Conservation (phyloP, 768 basidiomycete genomes). For the Dioszegia crocea region DNA sequence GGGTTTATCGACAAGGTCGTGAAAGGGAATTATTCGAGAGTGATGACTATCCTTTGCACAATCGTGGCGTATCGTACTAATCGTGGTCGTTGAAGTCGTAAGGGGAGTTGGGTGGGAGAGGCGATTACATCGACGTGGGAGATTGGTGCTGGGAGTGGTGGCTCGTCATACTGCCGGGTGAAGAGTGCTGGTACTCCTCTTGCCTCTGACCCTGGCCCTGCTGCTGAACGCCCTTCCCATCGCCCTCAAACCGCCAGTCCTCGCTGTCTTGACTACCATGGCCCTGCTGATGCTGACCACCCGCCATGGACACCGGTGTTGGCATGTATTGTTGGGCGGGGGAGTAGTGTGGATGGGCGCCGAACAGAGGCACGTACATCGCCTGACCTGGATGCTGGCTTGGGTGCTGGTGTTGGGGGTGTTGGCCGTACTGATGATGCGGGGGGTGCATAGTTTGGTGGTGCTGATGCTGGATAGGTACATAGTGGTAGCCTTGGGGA, state of each 20-base stretch:
- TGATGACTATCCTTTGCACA: too few species aligned
- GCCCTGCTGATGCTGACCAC: constrained; percentile 1
- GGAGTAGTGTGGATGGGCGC: neutral
- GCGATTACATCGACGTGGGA: neutral
- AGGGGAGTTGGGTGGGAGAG: neutral
- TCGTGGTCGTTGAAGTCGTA: neutral
- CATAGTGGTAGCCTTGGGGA: constrained; percentile 38
- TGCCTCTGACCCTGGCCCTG: constrained; percentile 4
- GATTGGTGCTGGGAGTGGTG: neutral
- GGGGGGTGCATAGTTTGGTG: constrained; percentile 15
- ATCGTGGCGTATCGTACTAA: neutral
- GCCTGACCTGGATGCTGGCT: constrained; percentile 11
- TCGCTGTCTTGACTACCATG: neutral
- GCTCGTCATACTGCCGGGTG: constrained; percentile 2
- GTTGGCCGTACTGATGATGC: constrained; percentile 8
- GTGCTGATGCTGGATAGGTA: constrained; percentile 24
- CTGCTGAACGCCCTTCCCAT: constrained; percentile 8
- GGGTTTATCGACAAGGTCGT: too few species aligned
- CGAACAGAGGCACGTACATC: constrained; percentile 20
- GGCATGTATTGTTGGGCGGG: constrained; percentile 8
- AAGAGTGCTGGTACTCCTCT: constrained; percentile 1
- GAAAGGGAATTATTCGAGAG: too few species aligned
- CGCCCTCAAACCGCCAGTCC: constrained; percentile 7
- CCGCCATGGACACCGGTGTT: neutral
- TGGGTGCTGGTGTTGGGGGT: constrained; percentile 12